These are phyloP conservation scores for Panaeolus papilionaceus DNA, from an alignment of 768 basidiomycete species.

Conservation along the genomic window DNA sequence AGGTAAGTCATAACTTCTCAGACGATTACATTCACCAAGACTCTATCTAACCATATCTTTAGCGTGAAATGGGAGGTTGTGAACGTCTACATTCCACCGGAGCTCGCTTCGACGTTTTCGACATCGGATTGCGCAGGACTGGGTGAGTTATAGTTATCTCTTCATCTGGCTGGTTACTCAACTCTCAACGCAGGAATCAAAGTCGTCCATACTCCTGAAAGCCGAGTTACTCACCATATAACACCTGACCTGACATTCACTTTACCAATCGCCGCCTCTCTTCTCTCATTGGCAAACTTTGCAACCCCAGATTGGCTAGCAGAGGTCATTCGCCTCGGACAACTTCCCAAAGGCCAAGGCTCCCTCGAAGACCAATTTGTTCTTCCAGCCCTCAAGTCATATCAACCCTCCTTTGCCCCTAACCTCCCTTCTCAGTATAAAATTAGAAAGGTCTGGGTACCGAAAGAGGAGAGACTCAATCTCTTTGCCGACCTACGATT, in stretches of 20 bases:
- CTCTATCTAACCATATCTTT: background rate
- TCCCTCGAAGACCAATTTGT: slow-evolving; percentile 56
- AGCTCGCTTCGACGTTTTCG: slow-evolving; percentile 43
- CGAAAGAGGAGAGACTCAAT: slow-evolving; percentile 64
- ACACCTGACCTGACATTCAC: slow-evolving; percentile 55
- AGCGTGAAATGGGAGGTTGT: slow-evolving; percentile 60
- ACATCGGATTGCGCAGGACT: slow-evolving; percentile 54
- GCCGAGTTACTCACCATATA: slow-evolving; percentile 70
- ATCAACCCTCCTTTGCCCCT: slow-evolving; percentile 62
- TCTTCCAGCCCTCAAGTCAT: slow-evolving; percentile 60
- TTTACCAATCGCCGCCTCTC: slow-evolving; percentile 57
- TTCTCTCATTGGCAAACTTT: slow-evolving; percentile 62
- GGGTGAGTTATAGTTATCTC: slow-evolving; percentile 44
- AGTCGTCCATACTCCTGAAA: slow-evolving; percentile 48
- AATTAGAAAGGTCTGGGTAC: slow-evolving; percentile 65
- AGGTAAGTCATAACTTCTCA: slow-evolving; percentile 44
- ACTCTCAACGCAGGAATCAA: slow-evolving; percentile 54
- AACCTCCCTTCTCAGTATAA: slow-evolving; percentile 55
- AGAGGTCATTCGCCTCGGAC: slow-evolving; percentile 62
- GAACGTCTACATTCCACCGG: slow-evolving; percentile 52
- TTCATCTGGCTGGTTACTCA: background rate
- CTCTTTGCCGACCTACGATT: slow-evolving; percentile 63
- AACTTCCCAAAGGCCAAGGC: slow-evolving; percentile 38
- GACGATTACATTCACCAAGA: too few species aligned
- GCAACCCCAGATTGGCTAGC: slow-evolving; percentile 74